Evolutionary conservation across 345 rosid genomes (phyloP).

Genomic region (Euphorbia pulcherrima): DNA sequence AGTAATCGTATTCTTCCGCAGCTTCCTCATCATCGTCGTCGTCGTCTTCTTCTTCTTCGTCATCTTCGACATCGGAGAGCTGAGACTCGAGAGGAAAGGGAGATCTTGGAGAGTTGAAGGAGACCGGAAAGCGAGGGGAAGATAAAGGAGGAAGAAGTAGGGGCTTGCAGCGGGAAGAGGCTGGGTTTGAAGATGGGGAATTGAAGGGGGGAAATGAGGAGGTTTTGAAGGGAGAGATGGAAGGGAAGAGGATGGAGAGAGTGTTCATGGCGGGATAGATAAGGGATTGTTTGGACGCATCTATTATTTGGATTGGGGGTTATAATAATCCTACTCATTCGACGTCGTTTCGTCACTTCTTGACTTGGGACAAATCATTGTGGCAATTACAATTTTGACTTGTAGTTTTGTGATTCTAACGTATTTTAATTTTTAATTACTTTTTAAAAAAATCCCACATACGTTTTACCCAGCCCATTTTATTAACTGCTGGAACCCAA

Average conservation of each 20-base stretch:
- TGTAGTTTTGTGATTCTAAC: too few species aligned
- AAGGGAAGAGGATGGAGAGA: constrained; percentile 41
- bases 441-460: too few species aligned
- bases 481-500: too few species aligned
- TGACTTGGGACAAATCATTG: too few species aligned
- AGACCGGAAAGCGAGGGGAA: constrained; percentile 24
- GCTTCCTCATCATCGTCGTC: constrained; percentile 42
- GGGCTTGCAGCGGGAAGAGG: constrained; percentile 29
- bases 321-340: neutral
- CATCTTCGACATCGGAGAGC: constrained; percentile 55
- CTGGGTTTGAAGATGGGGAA: constrained; percentile 26
- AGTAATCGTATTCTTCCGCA: constrained; percentile 60
- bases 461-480: too few species aligned
- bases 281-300: neutral
- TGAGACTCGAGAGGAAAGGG: constrained; percentile 46
- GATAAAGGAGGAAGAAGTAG: constrained; percentile 11
- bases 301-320: neutral
- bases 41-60: constrained; percentile 38
- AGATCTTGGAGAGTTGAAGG: constrained; percentile 43
- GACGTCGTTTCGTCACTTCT: neutral
- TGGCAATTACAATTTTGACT: too few species aligned
- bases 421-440: too few species aligned
- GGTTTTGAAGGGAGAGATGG: constrained; percentile 23
- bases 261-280: constrained; percentile 58
- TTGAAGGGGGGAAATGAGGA: constrained; percentile 19